Conservation (phyloP, 179 eudicot genomes). For the Corrigiola litoralis region DNA sequence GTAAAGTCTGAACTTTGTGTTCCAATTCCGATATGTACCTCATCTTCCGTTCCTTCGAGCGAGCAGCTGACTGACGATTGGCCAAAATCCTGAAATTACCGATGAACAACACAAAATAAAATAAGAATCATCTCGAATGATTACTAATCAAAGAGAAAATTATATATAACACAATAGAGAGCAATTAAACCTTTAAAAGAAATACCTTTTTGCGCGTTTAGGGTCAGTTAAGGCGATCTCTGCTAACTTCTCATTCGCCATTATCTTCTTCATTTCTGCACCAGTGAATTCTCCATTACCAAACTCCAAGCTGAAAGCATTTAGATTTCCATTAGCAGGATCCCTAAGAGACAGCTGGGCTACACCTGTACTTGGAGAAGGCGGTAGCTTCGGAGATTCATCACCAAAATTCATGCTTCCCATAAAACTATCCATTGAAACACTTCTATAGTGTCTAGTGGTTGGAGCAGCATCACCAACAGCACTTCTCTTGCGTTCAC, state of each 20-base stretch:
- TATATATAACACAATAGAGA: not conserved
- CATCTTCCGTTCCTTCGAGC: constrained; percentile 89
- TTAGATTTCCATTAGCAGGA: constrained; percentile 48
- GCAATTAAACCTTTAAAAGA: not conserved
- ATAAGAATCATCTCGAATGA: not conserved
- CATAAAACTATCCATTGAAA: constrained; percentile 92
- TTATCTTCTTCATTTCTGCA: constrained; percentile 85
- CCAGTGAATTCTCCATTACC: constrained; percentile 86
- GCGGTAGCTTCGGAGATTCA: constrained; percentile 58
- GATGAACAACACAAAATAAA: not conserved
- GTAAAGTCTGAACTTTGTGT: constrained; percentile 87
- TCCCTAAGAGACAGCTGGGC: constrained; percentile 64
- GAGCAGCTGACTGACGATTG: constrained; percentile 93
- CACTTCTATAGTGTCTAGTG: constrained; percentile 68
- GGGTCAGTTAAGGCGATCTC: constrained; percentile 87
- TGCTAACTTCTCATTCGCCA: constrained; percentile 88
- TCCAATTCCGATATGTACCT: constrained; percentile 85
- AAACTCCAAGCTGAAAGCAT: constrained; percentile 70
- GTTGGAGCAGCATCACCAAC: constrained; percentile 62
- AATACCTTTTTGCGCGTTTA: constrained; percentile 88
- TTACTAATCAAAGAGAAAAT: not conserved
- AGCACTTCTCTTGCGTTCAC: constrained; percentile 62
- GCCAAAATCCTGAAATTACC: constrained; percentile 69
- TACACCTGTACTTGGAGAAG: constrained; percentile 59
- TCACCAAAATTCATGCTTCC: constrained; percentile 66